phyloP scores from a whole-genome alignment of 768 basidiomycete species.

The Artomyces pyxidatus region DNA sequence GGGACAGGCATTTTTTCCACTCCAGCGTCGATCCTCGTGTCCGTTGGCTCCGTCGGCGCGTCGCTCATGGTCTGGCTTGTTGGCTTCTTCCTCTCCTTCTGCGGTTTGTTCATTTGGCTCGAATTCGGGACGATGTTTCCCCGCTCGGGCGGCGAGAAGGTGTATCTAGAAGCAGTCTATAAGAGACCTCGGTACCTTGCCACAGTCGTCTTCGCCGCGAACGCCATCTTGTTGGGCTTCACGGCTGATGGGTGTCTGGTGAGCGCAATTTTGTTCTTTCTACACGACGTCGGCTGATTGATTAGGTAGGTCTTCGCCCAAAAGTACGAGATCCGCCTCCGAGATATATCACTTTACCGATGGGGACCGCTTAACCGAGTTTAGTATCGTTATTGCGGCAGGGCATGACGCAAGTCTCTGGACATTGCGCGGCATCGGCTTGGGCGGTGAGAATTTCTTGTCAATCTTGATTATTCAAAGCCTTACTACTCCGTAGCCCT shows the following conservation, averaged over 20 bases:
- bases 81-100: conserved; percentile 49
- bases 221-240: conserved; percentile 38
- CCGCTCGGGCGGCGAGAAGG: conserved; percentile 55
- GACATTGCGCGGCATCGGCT: conserved; percentile 50
- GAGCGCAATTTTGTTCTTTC: too few species aligned
- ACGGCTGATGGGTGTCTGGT: conserved; percentile 42
- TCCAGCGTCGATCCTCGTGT: conserved; percentile 47
- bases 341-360: background rate
- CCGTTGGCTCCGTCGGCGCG: conserved; percentile 53
- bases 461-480: too few species aligned
- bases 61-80: conserved; percentile 59
- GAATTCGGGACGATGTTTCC: conserved; percentile 60
- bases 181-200: conserved; percentile 37
- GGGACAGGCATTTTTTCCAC: conserved; percentile 61
- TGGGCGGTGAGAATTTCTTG: conserved; percentile 49
- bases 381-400: conserved; percentile 42
- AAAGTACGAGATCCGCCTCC: conserved; percentile 10
- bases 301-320: conserved; percentile 23
- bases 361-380: background rate
- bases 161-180: conserved; percentile 52
- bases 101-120: conserved; percentile 55
- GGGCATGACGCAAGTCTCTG: conserved; percentile 33
- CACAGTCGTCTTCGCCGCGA: conserved; percentile 40
- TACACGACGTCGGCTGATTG: background rate
- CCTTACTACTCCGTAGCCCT: too few species aligned